Evolutionary conservation across 768 basidiomycete species (phyloP), one percentile per base, ranked within the genome.

Genomic region (Mycena olivaceomarginata): DNA sequence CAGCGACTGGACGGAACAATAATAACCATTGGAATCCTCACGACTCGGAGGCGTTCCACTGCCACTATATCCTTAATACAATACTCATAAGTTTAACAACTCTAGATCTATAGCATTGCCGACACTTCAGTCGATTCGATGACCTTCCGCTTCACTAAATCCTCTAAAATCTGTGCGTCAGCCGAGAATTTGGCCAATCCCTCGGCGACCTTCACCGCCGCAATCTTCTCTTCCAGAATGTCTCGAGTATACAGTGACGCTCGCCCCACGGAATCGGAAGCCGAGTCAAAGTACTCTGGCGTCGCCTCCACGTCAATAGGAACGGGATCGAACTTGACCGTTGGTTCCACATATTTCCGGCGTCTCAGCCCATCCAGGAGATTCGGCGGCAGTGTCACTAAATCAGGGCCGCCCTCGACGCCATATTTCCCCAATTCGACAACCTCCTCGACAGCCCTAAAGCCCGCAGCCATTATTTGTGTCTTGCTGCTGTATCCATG

Each of bases 381-480:
- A 20, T 84, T 81, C 8, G 86, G 85, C 39, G 86, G 86, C 5
- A 86, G 78, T 5, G 85, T 87, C n/a, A 86, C 81, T 10, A 84
- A 31, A 62, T 86, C 85, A 1, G 86, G 82, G 0, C 84, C 84
- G 31, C 82, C 84, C 45, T 56, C 51, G 8, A 67, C 76, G 22
- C 85, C 85, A 57, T 77, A 76, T 73, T 79, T 80, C 11, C 82
- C 81, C 59, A 86, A 57, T 67, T 85, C 84, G 11, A 86, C 67
- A 7, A 86, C 82, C 74, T 86, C 86, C 39, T 85, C 85, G 0
- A 81, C 82, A 4, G 79, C 81, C 5, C 85, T 67, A 72, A 86
- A 86, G 1, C 86, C 86, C 1, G 86, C 86, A 1, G 86, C 86
- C 85, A 86, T 85, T 41, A 86, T 80, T 40, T 83, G 75, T 18